Evolutionary conservation across 768 basidiomycete species (phyloP), one percentile per base, ranked within the genome.

Genomic region (Obba rivulosa): DNA sequence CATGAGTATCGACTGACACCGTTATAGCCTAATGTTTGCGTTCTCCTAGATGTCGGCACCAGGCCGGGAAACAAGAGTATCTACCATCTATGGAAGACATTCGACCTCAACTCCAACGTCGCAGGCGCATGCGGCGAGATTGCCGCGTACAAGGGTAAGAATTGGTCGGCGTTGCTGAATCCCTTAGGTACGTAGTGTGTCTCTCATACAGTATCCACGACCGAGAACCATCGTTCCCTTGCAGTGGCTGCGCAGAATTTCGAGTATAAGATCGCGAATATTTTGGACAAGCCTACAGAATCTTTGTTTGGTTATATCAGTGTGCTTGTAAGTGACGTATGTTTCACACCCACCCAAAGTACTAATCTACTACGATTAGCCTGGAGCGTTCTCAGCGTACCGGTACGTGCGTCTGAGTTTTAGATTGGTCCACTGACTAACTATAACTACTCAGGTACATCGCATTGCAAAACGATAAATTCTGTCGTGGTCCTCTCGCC

Each of bases 91-190:
- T 98, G 95, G 95, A 97, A 97, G 68, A 81, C 89, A 0, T 93
- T 93, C 58, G 91, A 93, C 60, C 69, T 93, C 52, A 87, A 92
- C 63, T 91, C 88, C 8, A 95, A 87, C 51, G 91, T 98, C 11
- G 94, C 81, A 10, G 95, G 94, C 16, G 93, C 95, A 10, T 98
- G 95, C 65, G 95, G 95, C n/a, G 95, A 98, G 67, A 92, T 95
- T 60, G 87, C 89, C 8, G 83, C 76, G 13, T 88, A 92, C 69
- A 97, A 97, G 65, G 95, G 94, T 52, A 83, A 83, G 69, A 83
- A 84, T 49, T 93, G 93, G 88, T 77, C 74, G 14, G 75, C 78
- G 20, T 72, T 92, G 44, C 58, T 92, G 52, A 97, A 96, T 61
- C 93, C 93, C 0, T 72, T 96, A 17, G 87, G 86, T 86, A 60